Conservation (phyloP, 257 asterid species). For the Forsythia suspensa region DNA sequence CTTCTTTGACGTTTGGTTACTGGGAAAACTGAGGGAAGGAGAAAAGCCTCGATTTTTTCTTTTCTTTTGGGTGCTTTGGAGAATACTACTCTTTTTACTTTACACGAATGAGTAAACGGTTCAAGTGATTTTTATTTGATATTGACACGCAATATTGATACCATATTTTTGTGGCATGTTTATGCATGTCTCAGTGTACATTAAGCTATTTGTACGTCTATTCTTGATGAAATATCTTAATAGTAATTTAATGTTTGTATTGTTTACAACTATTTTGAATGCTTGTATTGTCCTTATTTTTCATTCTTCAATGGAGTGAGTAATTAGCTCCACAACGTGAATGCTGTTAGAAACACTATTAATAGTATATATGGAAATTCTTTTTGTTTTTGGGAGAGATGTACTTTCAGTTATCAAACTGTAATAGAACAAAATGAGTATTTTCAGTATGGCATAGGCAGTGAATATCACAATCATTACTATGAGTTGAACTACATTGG, state of each 20-base stretch:
- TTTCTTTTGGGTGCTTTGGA: neutral
- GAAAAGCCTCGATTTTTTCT: neutral
- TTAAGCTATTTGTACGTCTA: no score
- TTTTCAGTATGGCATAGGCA: neutral
- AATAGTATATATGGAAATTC: neutral
- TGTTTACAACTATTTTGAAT: neutral
- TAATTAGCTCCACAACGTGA: neutral
- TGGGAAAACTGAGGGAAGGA: neutral
- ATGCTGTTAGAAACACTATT: neutral
- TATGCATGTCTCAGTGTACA: no score
- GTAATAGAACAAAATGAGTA: neutral
- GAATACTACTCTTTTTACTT: neutral
- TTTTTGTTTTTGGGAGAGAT: neutral
- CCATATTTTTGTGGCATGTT: neutral
- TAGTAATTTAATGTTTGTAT: neutral
- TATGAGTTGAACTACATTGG: neutral
- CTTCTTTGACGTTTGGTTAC: neutral
- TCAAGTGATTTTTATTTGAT: neutral
- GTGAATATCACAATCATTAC: neutral
- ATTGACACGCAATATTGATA: neutral
- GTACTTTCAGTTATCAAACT: neutral
- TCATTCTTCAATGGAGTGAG: neutral
- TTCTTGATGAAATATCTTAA: neutral
- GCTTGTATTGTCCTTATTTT: neutral
- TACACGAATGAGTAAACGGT: neutral